Percentiles rank a stretch among this genome's conserved stretches.
Conservation (phyloP, 139 green algal genomes). For the Tetratostichococcus sp. region DNA sequence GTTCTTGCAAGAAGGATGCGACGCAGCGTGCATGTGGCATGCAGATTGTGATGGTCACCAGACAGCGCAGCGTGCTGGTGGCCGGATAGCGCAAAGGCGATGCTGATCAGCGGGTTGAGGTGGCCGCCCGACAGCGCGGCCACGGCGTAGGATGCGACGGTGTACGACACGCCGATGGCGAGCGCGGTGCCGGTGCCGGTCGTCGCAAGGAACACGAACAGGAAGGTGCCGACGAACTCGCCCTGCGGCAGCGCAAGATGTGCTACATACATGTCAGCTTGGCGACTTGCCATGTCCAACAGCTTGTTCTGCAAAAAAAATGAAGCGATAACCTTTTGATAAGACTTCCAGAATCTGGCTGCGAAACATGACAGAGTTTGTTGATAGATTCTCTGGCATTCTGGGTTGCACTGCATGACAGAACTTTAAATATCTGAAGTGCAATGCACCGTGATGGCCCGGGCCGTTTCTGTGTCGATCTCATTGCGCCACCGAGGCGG, state of each 20-base stretch:
- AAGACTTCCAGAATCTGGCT: too few relatives aligned
- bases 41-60: too few relatives aligned
- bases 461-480: not conserved
- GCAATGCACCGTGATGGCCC: not conserved
- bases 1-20: too few relatives aligned
- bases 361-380: too few relatives aligned
- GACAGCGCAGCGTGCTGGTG: not conserved
- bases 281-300: not conserved
- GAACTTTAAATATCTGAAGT: too few relatives aligned
- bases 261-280: too few relatives aligned
- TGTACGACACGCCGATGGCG: not conserved
- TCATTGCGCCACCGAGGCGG: not conserved
- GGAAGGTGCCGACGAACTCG: not conserved
- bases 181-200: not conserved
- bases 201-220: not conserved
- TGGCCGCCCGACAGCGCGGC: not conserved
- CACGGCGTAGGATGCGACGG: not conserved
- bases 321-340: too few relatives aligned
- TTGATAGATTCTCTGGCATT: too few relatives aligned
- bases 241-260: not conserved
- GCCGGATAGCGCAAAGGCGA: not conserved
- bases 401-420: too few relatives aligned
- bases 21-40: too few relatives aligned
- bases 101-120: not conserved
- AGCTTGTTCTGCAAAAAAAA: too few relatives aligned